Conservation (phyloP, 371 early-diverging fungal species). For the Nematocida sp. region DNA sequence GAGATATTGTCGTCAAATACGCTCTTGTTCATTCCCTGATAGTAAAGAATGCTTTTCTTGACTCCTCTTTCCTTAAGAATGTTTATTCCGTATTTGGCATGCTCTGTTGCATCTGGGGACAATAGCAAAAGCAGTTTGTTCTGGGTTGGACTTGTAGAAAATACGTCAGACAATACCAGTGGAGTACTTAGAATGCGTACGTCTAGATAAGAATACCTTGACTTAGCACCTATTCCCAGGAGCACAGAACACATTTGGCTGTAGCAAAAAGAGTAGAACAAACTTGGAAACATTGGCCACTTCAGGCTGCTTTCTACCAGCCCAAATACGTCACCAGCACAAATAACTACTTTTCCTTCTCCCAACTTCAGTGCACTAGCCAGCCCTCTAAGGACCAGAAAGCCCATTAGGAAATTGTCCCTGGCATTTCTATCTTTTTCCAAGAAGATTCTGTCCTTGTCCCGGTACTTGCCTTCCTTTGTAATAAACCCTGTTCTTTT, state of each 20-base stretch:
- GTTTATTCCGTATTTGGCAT: not conserved
- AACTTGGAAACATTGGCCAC: not conserved
- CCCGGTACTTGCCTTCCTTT: constrained; percentile 29
- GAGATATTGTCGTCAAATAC: not conserved
- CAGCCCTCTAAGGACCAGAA: constrained; percentile 36
- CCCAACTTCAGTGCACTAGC: constrained; percentile 8
- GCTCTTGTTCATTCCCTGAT: not conserved
- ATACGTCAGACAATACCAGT: not conserved
- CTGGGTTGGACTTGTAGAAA: not conserved
- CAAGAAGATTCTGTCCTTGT: constrained; percentile 16
- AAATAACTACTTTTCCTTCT: constrained; percentile 23
- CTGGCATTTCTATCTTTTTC: constrained; percentile 38
- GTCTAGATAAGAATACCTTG: constrained; percentile 31
- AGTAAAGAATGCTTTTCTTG: not conserved
- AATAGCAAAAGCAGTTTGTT: not conserved
- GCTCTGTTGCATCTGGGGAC: not conserved
- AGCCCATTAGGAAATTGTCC: constrained; percentile 25
- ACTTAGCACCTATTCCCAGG: constrained; percentile 32
- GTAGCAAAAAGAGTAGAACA: constrained; percentile 41
- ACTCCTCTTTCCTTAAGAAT: not conserved
- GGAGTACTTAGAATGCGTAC: not conserved
- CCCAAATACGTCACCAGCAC: not conserved
- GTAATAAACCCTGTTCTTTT: constrained; percentile 41
- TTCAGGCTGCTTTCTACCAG: not conserved
- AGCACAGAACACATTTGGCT: constrained; percentile 33